Conservation (phyloP, 2,329 filamentous ascomycete genomes). For the Claviceps monticola region DNA sequence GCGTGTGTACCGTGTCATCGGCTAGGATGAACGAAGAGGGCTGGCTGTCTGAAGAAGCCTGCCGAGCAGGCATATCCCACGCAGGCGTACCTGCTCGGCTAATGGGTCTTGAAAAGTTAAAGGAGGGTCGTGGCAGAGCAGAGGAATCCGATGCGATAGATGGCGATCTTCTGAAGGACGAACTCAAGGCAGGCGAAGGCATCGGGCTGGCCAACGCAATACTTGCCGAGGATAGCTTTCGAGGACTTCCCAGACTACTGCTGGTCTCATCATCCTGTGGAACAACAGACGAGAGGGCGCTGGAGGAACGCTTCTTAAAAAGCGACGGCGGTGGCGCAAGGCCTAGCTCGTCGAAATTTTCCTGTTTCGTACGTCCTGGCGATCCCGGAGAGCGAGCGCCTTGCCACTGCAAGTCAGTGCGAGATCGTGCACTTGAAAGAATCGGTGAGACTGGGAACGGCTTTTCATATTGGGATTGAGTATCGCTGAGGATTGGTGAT, state of each 20-base stretch:
- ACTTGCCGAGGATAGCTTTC: slow-evolving; percentile 66
- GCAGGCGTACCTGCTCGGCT: slow-evolving; percentile 55
- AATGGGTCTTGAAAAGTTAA: slow-evolving; percentile 88
- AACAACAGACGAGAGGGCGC: slow-evolving; percentile 49
- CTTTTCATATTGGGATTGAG: slow-evolving; percentile 16
- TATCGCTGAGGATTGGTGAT: slow-evolving; percentile 31
- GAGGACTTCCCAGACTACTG: slow-evolving; percentile 39
- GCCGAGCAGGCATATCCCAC: slow-evolving; percentile 44
- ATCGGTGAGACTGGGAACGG: slow-evolving; percentile 16
- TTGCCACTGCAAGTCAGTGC: slow-evolving; percentile 21
- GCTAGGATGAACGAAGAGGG: slow-evolving; percentile 48
- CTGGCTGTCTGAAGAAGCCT: slow-evolving; percentile 54
- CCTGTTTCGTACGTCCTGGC: slow-evolving; percentile 30
- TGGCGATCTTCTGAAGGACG: slow-evolving; percentile 59
- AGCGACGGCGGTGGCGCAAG: slow-evolving; percentile 36
- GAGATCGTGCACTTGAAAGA: slow-evolving; percentile 20
- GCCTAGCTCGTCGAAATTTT: slow-evolving; percentile 35
- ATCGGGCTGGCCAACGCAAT: slow-evolving; percentile 28
- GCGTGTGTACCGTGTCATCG: slow-evolving; percentile 54
- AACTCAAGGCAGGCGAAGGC: slow-evolving; percentile 43
- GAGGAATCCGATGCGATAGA: slow-evolving; percentile 77
- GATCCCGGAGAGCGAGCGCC: slow-evolving; percentile 23
- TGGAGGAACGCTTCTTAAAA: slow-evolving; percentile 40
- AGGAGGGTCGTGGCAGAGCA: slow-evolving; percentile 56
- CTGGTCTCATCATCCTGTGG: slow-evolving; percentile 58